Base-by-base conservation (phyloP, 225 moss, liverwort and hornwort species). In the Pseudoscleropodium purum region DNA sequence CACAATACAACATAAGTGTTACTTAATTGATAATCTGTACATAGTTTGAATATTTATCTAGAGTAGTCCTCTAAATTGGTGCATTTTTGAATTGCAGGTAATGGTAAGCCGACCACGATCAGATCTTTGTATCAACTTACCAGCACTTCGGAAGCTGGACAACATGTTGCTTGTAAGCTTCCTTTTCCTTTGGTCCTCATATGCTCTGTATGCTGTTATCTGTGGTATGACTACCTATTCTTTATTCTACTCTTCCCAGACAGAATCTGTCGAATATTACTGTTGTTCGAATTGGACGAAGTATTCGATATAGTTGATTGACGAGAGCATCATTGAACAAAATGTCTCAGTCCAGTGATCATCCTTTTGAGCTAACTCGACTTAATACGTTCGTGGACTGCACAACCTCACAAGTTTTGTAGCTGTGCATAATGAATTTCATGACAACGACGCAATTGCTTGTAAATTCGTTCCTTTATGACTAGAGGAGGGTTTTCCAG, bases 111-210 rank as follows among this genome's bases (percentile, higher is more conserved):
- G 96, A 91, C 99, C 97, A 57, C 96, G 99, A 66, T 93, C 99
- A 67, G 99, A 99, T 95, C 95, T 99, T 30, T 94, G 88, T 56
- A 96, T 97, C 39, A 99, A 99, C 85, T 91, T 99, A 77, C 99
- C 99, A 59, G 99, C 99, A n/a, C 95, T 99, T 52, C 93, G 97
- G 66, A 99, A 99, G 92, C 90, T 99, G 86, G 99, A 99, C 81
- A 93, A 93, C 51, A 96, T 99, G 99, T 93, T 99, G 87, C 95
- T 99, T 66, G 99, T 99, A 95, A 90, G 96, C 75, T 75, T n/a
- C 51, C 54, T 62, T 84, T 69, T 59, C 57, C 75, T 30, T 85
- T 11, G 56, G 51, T 68, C 77, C 87, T 84, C 67, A 24, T 62
- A 47, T 87, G 43, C 41, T 66, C 75, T 86, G 26, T 75, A 56